Percentiles rank a stretch among this genome's conserved stretches.
Conservation (phyloP, 257 asterid genomes). For the Plantago elongata region DNA sequence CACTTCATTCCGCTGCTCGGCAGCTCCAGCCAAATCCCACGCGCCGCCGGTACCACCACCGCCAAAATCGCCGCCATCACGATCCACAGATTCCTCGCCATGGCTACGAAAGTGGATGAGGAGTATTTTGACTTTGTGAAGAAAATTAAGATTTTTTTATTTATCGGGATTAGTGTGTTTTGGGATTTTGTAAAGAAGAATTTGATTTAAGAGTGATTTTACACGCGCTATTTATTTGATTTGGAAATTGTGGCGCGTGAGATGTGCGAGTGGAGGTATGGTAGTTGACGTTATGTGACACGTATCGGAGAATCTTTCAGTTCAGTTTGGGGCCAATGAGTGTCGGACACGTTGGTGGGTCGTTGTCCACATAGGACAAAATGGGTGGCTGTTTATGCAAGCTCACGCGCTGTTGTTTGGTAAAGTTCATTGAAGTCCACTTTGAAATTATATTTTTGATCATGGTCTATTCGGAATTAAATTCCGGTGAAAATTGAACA, state of each 20-base stretch:
- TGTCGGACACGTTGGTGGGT: background rate
- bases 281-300: slow-evolving; percentile 28
- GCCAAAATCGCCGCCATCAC: slow-evolving; percentile 22
- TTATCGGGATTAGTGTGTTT: background rate
- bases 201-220: background rate
- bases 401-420: no score
- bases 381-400: background rate
- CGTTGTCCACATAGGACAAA: slow-evolving; percentile 11
- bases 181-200: background rate
- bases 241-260: slow-evolving; percentile 24
- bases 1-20: slow-evolving; percentile 75
- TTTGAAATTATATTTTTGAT: no score
- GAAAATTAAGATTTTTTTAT: no score
- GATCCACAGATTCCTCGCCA: slow-evolving; percentile 29
- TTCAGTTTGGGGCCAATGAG: slow-evolving; percentile 23
- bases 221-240: slow-evolving; percentile 18
- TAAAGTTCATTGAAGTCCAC: no score
- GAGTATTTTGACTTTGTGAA: background rate
- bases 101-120: background rate
- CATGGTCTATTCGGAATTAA: no score
- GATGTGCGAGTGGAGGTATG: slow-evolving; percentile 24
- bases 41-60: slow-evolving; percentile 40
- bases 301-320: slow-evolving; percentile 19
- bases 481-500: no score
- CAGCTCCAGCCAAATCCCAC: slow-evolving; percentile 66